These are phyloP conservation scores for Apiospora phragmitis DNA, from an alignment of 2,329 filamentous ascomycete genomes.

Conservation along the genomic window DNA sequence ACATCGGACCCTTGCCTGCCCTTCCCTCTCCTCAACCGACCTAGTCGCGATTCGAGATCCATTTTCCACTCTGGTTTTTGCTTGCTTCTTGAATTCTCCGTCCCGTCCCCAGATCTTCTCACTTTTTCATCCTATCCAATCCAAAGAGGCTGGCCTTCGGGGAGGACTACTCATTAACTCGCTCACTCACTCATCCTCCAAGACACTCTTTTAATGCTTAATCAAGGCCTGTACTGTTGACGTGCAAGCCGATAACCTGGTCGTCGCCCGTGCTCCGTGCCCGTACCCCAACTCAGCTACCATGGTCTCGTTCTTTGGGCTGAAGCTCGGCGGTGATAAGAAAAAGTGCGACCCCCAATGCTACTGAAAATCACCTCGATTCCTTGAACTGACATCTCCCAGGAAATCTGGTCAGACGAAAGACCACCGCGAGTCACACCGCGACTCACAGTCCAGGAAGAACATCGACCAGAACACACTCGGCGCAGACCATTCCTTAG, in stretches of 20 bases:
- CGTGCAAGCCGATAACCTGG: neutral
- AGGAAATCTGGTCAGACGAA: constrained; percentile 7
- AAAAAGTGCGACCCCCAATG: constrained; percentile 50
- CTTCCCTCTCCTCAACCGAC: neutral
- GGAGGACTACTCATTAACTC: neutral
- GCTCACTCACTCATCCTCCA: neutral
- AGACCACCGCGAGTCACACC: neutral
- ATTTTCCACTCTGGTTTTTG: constrained; percentile 1
- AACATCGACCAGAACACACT: constrained; percentile 34
- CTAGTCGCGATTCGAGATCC: constrained; percentile 6
- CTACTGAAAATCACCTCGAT: neutral
- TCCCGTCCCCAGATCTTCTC: neutral
- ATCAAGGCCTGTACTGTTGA: neutral
- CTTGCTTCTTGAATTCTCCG: constrained; percentile 2
- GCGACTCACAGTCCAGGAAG: constrained; percentile 25
- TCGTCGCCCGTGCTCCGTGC: neutral
- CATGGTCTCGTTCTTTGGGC: constrained; percentile 62
- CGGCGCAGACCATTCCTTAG: constrained; percentile 38
- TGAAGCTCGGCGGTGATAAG: constrained; percentile 56
- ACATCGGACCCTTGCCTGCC: neutral
- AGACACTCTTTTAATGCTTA: constrained; percentile 1
- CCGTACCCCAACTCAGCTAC: neutral
- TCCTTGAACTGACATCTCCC: neutral
- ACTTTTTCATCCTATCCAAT: neutral
- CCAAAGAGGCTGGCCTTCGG: constrained; percentile 6